A percentile compares a stretch with the other conserved stretches of the same genome.
These are phyloP conservation scores for Mangifera indica DNA, from an alignment of 345 rosid genomes.

Conservation along the genomic window DNA sequence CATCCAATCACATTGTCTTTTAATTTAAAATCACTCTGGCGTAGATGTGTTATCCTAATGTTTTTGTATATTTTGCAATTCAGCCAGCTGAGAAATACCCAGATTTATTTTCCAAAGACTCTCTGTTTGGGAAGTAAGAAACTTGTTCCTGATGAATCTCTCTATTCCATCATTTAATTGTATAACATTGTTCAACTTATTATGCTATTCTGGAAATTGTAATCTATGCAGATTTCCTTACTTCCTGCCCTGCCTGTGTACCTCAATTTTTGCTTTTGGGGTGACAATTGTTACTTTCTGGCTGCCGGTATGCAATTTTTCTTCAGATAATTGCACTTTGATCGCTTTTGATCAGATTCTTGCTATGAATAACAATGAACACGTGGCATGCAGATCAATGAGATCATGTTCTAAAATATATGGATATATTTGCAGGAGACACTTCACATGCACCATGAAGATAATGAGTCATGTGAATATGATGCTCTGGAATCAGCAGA, in stretches of 20 bases:
- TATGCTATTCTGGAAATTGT: background rate
- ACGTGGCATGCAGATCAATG: too few relatives aligned
- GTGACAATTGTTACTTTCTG: conserved; percentile 50
- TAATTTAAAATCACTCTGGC: too few relatives aligned
- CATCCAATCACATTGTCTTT: too few relatives aligned
- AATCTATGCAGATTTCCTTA: conserved; percentile 69
- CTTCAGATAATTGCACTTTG: too few relatives aligned
- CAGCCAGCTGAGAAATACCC: conserved; percentile 94
- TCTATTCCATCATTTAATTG: background rate
- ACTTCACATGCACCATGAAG: conserved; percentile 54
- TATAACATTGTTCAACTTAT: background rate
- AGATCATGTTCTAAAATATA: background rate
- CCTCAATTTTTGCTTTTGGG: conserved; percentile 58
- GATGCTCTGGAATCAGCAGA: conserved; percentile 48
- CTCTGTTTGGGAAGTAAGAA: conserved; percentile 67
- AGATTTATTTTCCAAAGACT: conserved; percentile 55
- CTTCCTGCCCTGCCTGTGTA: conserved; percentile 67
- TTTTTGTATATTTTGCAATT: conserved; percentile 12
- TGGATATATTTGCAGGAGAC: conserved; percentile 50
- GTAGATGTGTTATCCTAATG: conserved; percentile 9
- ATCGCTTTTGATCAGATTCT: too few relatives aligned
- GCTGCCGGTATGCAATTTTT: conserved; percentile 74
- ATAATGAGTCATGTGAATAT: conserved; percentile 20
- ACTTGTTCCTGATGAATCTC: conserved; percentile 3
- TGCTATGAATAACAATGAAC: too few relatives aligned